Base-by-base conservation (phyloP, 306 rosid species). In the Rosa persica region DNA sequence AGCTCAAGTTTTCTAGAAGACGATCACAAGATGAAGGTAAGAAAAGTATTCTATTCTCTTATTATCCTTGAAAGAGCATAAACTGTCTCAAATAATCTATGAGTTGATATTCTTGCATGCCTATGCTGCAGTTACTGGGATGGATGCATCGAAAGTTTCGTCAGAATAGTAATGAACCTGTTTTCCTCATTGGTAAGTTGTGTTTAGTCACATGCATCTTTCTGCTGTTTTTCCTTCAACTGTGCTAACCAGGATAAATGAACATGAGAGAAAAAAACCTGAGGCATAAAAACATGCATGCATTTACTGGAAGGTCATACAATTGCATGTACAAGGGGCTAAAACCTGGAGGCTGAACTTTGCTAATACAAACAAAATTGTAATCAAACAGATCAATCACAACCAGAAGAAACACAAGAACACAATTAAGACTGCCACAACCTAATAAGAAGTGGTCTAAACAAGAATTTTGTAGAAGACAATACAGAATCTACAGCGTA, bases 61-160 rank as follows among this genome's bases (percentile, higher is more conserved):
- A 16, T 38, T 58, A 19, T 70, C 20, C 8, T 36, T 10, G 17
- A 46, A 48, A 55, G 13, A 44, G 23, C 34, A n/a, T 8, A 57
- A 81, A 48, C 27, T 55, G 30, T 16, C 40, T 44, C 79, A 55
- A 65, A 34, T 9, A 12, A 51, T 82, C 38, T 51, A 25, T 67
- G 48, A 80, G 72, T 76, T 84, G 38, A 77, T 66, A 66, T 38
- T 82, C 74, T 84, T 67, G 55, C 78, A 27, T 86, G 55, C 82
- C 61, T 75, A 82, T 81, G 66, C 39, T 77, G 80, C 88, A 93
- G 99, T 83, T 96, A 85, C 89, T 96, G 61, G 97, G 92, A 34
- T 96, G 99, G 98, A 96, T 96, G 98, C 99, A 96, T 74, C 89
- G 94, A 74, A 93, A 93, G 81, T 87, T 96, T 83, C 93, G 93